These are phyloP conservation scores for Adansonia grandidieri DNA, from an alignment of 441 rosid species.

Conservation along the genomic window DNA sequence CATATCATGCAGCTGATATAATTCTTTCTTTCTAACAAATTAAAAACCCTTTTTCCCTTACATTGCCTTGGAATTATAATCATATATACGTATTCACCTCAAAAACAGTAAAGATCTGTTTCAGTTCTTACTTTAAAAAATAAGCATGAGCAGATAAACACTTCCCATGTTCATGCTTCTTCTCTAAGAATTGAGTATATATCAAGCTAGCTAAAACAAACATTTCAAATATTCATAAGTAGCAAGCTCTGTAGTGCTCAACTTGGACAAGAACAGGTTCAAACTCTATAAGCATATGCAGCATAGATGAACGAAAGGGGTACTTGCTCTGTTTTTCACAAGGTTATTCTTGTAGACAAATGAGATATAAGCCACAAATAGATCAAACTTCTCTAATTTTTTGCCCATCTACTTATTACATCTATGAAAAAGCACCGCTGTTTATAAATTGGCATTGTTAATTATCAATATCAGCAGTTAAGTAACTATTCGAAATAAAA, in stretches of 20 bases:
- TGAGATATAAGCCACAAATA: neutral
- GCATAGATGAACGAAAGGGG: neutral
- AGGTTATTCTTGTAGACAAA: neutral
- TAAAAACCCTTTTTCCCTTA: neutral
- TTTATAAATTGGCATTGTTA: neutral
- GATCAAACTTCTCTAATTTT: neutral
- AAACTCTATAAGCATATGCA: too few species aligned
- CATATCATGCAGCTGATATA: neutral
- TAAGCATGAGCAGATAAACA: neutral
- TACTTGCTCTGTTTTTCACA: too few species aligned
- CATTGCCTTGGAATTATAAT: neutral
- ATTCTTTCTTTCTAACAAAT: slow-evolving; percentile 2
- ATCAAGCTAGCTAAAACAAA: neutral
- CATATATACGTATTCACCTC: too few species aligned
- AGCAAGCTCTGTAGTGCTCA: too few species aligned
- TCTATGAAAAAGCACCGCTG: neutral
- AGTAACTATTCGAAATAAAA: neutral
- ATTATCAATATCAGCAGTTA: neutral
- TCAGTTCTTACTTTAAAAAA: neutral
- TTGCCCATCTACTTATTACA: neutral
- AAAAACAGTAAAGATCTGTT: neutral
- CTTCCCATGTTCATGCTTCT: neutral
- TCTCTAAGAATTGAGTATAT: neutral
- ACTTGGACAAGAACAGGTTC: too few species aligned
- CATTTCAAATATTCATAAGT: too few species aligned